Conservation (phyloP, 192 early-diverging fungal genomes). For the Entomortierella lignicola region DNA sequence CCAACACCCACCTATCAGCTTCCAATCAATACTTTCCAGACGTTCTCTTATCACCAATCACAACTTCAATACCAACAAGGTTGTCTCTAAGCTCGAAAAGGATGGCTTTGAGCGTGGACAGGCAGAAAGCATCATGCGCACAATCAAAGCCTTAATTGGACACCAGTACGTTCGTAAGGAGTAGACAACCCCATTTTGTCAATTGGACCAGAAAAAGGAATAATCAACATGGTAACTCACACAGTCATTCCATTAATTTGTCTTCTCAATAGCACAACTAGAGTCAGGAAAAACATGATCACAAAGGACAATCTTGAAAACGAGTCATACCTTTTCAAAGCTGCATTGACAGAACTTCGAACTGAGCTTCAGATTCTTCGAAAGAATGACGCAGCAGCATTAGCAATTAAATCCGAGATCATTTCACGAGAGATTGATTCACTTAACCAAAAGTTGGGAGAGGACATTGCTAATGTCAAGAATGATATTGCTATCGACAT, state of each 20-base stretch:
- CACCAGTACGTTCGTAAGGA: slow-evolving; percentile 63
- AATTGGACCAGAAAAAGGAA: no score
- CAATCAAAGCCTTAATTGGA: slow-evolving; percentile 73
- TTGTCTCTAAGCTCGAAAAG: slow-evolving; percentile 72
- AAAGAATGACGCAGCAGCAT: slow-evolving; percentile 78
- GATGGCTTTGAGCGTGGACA: slow-evolving; percentile 78
- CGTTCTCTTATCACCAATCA: slow-evolving; percentile 52
- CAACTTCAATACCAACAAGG: slow-evolving; percentile 84
- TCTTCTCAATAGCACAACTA: slow-evolving; percentile 57
- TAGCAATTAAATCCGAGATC: slow-evolving; percentile 78
- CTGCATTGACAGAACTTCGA: slow-evolving; percentile 83
- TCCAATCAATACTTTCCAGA: slow-evolving; percentile 13
- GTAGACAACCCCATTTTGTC: neutral
- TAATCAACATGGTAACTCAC: no score
- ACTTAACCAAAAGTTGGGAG: slow-evolving; percentile 77
- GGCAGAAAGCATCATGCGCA: slow-evolving; percentile 79
- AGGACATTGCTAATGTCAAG: slow-evolving; percentile 81
- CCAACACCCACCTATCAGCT: slow-evolving; percentile 14
- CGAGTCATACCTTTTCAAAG: slow-evolving; percentile 85
- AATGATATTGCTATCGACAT: slow-evolving; percentile 91
- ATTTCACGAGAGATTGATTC: slow-evolving; percentile 86
- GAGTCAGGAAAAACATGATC: slow-evolving; percentile 64
- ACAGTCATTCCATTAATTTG: no score
- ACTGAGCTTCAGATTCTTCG: slow-evolving; percentile 80
- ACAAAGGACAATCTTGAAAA: slow-evolving; percentile 87